Evolutionary conservation across 768 basidiomycete genomes (phyloP), one percentile per base, ranked within the genome.

Genomic region (Rhizopogon sp.): DNA sequence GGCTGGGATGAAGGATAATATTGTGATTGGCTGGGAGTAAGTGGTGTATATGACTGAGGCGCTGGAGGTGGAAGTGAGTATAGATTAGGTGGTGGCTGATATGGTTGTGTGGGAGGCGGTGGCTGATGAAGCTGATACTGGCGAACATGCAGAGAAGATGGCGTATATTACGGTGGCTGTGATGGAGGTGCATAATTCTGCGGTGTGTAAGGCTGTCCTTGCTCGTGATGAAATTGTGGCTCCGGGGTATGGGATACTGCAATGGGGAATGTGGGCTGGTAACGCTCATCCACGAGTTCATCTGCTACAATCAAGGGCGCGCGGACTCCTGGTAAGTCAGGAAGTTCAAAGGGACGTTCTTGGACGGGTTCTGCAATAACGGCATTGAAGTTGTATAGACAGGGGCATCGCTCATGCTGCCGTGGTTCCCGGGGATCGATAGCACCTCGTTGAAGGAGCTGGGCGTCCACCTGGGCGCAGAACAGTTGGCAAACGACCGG

Each of bases 391-490:
- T 20, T 20, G 20, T 28, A 33, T 58, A 56, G 10, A 64, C 14
- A 14, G 14, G 17, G 61, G 53, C 50, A 40, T 66, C 64, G 17
- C 59, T 58, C 28, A 44, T 17, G 14, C 57, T 43, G 35, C 44
- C 62, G 31, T 47, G 57, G 45, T 50, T 58, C 31, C 13, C 46
- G 55, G 54, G 41, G 47, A 29, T 50, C 40, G 33, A 52, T 47
- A 45, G 61, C 60, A 50, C 45, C 62, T 43, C 45, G 64, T 45
- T 31, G 52, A 50, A 8, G 20, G 67, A 43, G 47, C 50, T 37
- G 68, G 53, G 55, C 68, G 55, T 10, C 58, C 56, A 33, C 74
- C 71, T 14, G 80, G 74, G 37, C 76, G 77, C n/a, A 82, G 71
- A 35, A 74, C 66, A 1, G 71, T 63, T 8, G 81, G 78, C 13